Base-by-base conservation (phyloP, 257 asterid species). In the Craterostigma plantagineum region DNA sequence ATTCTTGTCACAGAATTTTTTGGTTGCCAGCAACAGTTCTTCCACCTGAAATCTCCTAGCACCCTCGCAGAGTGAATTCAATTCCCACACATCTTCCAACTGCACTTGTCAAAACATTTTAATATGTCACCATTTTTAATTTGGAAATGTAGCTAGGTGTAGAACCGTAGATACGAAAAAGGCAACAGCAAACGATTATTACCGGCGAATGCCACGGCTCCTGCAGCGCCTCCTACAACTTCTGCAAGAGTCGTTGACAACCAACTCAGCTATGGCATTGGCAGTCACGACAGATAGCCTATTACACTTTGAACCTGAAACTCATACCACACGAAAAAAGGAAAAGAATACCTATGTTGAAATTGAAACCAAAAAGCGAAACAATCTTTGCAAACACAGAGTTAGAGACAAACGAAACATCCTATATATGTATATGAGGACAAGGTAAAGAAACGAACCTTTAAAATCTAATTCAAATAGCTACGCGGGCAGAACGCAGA, bases 181-280 rank as follows among this genome's bases (percentile, higher is more conserved):
- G 38, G 63, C 79, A 71, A 63, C 67, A 69, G 72, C 81, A 73
- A 38, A 73, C 30, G 55, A 77, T 55, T 18, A 69, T 33, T 33
- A 73, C 14, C 27, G 73, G 68, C 69, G 71, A 83, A 69, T 65
- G 81, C 75, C 84, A 75, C 78, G 76, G 72, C 92, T 82, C 94
- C 92, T 83, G 93, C 95, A 83, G 87, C 95, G 65, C 91, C 91
- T 59, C 93, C 95, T 54, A 79, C 15, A 58, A 83, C 76, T 64
- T 81, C 91, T 74, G 93, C 95, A 83, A 76, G 91, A 76, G 92
- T 64, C 79, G 59, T 69, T 67, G 95, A 83, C 95, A 69, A 64
- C 73, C 72, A 70, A 69, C 58, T 68, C 61, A 68, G 77, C 74
- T 56, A 56, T 35, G 55, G 62, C 50, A 45, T 60, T 49, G 18